Conservation (phyloP, 2,329 filamentous ascomycete genomes). For the Sclerotinia glacialis region DNA sequence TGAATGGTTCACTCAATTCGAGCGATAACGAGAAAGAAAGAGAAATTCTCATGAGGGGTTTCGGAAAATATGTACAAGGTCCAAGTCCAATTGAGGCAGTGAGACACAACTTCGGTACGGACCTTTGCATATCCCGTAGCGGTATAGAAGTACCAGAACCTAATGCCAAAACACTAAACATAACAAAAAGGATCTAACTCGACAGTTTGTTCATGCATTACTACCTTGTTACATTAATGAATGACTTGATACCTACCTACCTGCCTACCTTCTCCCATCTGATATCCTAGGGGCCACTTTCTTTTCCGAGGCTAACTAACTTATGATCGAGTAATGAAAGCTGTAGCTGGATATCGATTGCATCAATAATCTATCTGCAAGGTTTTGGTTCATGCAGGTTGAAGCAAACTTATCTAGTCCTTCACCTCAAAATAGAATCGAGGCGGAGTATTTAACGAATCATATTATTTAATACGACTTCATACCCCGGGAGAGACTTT, state of each 20-base stretch:
- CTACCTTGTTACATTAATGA: background rate
- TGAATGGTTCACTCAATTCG: background rate
- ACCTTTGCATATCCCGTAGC: background rate
- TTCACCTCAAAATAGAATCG: slow-evolving; percentile 5
- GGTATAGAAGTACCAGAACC: background rate
- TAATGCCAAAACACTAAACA: background rate
- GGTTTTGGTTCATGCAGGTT: background rate
- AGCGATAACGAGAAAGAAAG: slow-evolving; percentile 3
- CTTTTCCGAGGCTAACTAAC: background rate
- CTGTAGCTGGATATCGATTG: background rate
- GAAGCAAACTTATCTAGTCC: background rate
- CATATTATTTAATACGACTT: background rate
- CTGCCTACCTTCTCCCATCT: background rate
- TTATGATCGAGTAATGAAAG: background rate
- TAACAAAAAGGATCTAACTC: background rate
- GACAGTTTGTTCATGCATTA: background rate
- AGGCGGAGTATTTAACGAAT: slow-evolving; percentile 13
- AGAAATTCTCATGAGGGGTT: background rate
- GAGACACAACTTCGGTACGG: slow-evolving; percentile 1
- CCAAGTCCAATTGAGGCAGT: background rate
- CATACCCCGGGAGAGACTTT: background rate
- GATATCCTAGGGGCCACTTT: background rate
- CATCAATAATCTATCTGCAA: slow-evolving; percentile 7
- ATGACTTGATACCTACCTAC: no score
- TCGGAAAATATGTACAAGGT: slow-evolving; percentile 16